Conservation (phyloP, 495 filamentous ascomycete genomes). For the Hamigera avellanea region DNA sequence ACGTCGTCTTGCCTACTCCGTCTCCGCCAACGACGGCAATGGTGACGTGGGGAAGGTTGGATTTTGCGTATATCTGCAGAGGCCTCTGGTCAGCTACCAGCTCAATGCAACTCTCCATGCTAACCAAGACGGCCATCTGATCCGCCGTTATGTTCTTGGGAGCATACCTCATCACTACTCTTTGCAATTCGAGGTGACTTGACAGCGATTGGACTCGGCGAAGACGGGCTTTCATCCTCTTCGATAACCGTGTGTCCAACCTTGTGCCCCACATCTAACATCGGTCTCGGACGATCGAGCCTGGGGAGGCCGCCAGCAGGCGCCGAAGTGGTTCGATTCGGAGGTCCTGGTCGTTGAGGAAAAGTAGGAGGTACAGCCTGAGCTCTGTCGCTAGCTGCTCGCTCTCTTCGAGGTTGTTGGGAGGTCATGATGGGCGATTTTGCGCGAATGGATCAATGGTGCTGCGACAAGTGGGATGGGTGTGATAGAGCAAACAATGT, state of each 20-base stretch:
- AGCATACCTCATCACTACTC: conserved; percentile 19
- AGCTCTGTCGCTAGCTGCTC: conserved; percentile 22
- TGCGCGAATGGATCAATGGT: too few relatives aligned
- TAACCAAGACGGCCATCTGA: too few relatives aligned
- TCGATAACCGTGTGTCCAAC: conserved; percentile 20
- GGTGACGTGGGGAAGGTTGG: conserved; percentile 47
- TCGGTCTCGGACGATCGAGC: conserved; percentile 13
- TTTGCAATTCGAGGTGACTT: conserved; percentile 5
- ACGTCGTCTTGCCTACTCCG: conserved; percentile 81
- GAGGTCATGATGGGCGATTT: conserved; percentile 1
- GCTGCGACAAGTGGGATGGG: neutral
- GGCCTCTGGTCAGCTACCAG: too few relatives aligned
- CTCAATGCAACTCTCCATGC: neutral
- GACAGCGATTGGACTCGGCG: conserved; percentile 6
- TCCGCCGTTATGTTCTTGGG: neutral
- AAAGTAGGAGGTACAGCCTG: conserved; percentile 12
- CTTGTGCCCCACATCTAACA: conserved; percentile 10
- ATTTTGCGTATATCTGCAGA: conserved; percentile 16
- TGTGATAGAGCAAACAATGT: conserved; percentile 12
- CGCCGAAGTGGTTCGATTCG: conserved; percentile 23
- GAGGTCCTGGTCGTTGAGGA: conserved; percentile 20
- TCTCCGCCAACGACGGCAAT: conserved; percentile 75
- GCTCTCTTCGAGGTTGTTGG: conserved; percentile 15
- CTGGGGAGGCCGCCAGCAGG: conserved; percentile 19
- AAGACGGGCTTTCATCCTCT: conserved; percentile 18